Conservation (phyloP, 1,284 basidiomycete genomes). For the Phellinidium pouzarii region DNA sequence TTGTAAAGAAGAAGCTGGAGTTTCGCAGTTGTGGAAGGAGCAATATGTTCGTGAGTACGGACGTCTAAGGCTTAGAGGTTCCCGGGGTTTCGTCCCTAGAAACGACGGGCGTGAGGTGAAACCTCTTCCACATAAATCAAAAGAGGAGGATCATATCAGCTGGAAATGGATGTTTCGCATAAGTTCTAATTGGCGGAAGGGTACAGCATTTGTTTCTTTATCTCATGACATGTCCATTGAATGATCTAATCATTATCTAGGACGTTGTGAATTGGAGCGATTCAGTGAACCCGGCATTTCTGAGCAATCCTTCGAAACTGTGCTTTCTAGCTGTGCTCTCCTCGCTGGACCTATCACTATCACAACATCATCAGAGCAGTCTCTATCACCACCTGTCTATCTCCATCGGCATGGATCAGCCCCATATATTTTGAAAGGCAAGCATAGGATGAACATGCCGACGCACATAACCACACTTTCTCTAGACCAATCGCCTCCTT, state of each 20-base stretch:
- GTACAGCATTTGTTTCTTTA: constrained; percentile 32
- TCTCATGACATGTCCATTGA: not conserved
- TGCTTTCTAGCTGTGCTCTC: constrained; percentile 27
- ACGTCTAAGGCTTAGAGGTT: constrained; percentile 57
- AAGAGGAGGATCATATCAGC: constrained; percentile 34
- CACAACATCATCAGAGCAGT: constrained; percentile 29
- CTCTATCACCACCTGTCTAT: constrained; percentile 25
- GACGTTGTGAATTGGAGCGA: constrained; percentile 47
- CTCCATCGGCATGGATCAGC: constrained; percentile 23
- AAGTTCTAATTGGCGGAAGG: constrained; percentile 71
- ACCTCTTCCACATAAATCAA: constrained; percentile 48
- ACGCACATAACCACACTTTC: constrained; percentile 52
- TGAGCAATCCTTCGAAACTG: not conserved
- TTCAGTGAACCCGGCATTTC: constrained; percentile 19
- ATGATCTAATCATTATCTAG: constrained; percentile 28
- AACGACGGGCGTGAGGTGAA: constrained; percentile 52
- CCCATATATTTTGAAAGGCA: constrained; percentile 28
- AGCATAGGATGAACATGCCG: constrained; percentile 21
- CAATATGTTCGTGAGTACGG: constrained; percentile 59
- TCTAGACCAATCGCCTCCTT: constrained; percentile 61
- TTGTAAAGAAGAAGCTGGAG: not conserved
- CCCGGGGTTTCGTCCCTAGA: constrained; percentile 49
- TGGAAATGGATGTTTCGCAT: constrained; percentile 85
- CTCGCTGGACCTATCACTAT: constrained; percentile 38
- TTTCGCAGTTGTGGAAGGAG: constrained; percentile 47